A percentile compares a stretch with the other conserved stretches of the same genome.
Evolutionary conservation across 192 early-diverging fungal species (phyloP).

Genomic region (Coemansia sp.): DNA sequence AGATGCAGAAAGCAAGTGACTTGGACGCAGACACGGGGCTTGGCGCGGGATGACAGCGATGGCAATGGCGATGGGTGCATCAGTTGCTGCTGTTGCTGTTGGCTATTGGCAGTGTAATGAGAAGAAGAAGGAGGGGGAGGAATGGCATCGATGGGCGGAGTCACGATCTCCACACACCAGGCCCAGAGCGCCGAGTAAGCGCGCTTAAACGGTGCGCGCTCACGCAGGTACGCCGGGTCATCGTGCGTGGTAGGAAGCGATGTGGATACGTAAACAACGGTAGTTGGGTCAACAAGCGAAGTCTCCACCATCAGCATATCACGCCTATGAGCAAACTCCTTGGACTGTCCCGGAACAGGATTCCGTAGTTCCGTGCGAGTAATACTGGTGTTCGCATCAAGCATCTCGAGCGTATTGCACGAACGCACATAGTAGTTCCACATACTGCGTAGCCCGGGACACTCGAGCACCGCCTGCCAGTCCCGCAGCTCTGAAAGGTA

Average conservation of each 20-base stretch:
- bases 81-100: background rate
- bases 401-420: conserved; percentile 46
- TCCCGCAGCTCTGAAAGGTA: conserved; percentile 53
- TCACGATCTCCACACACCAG: conserved; percentile 52
- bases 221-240: conserved; percentile 47
- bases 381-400: conserved; percentile 45
- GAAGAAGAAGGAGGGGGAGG: background rate
- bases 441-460: conserved; percentile 44
- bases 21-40: conserved; percentile 39
- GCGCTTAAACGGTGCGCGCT: conserved; percentile 21
- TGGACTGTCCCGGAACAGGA: conserved; percentile 35
- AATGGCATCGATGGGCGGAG: conserved; percentile 30
- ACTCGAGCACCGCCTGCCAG: conserved; percentile 54
- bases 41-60: conserved; percentile 2
- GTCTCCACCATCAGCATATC: conserved; percentile 55
- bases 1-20: conserved; percentile 53
- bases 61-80: background rate
- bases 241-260: conserved; percentile 39
- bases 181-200: conserved; percentile 44
- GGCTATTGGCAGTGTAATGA: too few relatives aligned
- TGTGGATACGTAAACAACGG: conserved; percentile 46
- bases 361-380: conserved; percentile 39
- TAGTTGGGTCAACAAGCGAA: conserved; percentile 52
- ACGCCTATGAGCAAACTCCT: conserved; percentile 38
- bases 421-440: conserved; percentile 51